Conservation (phyloP, 768 basidiomycete species). For the Hypholoma fasciculare region DNA sequence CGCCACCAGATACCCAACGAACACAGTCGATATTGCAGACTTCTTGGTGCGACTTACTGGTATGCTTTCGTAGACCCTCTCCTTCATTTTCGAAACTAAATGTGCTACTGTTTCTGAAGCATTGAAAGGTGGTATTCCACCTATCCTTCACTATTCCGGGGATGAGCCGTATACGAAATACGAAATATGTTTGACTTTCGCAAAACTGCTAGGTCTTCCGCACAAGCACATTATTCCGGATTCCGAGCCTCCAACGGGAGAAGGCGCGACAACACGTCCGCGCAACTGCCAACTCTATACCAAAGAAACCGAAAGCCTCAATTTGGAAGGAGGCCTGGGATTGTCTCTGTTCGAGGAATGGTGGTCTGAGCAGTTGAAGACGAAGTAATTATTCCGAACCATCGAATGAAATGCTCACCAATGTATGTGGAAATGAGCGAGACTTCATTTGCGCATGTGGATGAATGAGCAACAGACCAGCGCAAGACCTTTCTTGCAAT, state of each 20-base stretch:
- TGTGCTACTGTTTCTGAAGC: constrained; percentile 19
- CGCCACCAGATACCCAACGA: constrained; percentile 91
- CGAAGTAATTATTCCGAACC: background rate
- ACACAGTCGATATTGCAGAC: constrained; percentile 81
- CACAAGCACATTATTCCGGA: constrained; percentile 79
- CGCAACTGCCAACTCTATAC: constrained; percentile 80
- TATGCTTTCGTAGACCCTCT: constrained; percentile 29
- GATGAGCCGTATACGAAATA: constrained; percentile 89
- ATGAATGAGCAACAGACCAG: background rate
- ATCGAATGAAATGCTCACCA: background rate
- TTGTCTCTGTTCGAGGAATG: constrained; percentile 79
- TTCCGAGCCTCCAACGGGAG: constrained; percentile 60
- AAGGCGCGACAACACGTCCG: constrained; percentile 73
- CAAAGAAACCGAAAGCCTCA: constrained; percentile 69
- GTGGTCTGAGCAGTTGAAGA: constrained; percentile 64
- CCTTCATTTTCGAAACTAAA: background rate
- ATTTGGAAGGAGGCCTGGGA: constrained; percentile 56
- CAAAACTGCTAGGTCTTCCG: constrained; percentile 65
- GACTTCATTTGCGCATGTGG: background rate
- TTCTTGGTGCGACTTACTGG: constrained; percentile 80
- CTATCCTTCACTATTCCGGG: constrained; percentile 84
- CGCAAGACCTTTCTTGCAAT: background rate
- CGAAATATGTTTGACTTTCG: constrained; percentile 83
- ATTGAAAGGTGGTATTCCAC: constrained; percentile 50
- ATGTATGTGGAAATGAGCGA: background rate